phyloP scores from a whole-genome alignment of 257 asterid species.

The Craterostigma plantagineum region DNA sequence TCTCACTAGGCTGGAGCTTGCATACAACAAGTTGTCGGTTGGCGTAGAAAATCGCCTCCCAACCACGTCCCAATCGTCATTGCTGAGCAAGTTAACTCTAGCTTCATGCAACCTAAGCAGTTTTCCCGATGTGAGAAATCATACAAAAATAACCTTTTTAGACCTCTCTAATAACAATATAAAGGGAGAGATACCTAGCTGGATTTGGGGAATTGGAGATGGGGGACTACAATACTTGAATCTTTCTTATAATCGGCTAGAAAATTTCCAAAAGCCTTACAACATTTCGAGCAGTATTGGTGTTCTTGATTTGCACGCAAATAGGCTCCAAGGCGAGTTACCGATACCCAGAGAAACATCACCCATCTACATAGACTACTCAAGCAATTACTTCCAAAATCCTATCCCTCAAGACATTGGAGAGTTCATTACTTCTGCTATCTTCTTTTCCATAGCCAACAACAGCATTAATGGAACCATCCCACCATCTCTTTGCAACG shows the following conservation, averaged over 20 bases:
- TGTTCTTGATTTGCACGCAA: slow-evolving; percentile 19
- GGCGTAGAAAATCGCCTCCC: slow-evolving; percentile 8
- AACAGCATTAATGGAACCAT: slow-evolving; percentile 17
- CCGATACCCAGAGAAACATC: slow-evolving; percentile 15
- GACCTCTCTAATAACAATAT: slow-evolving; percentile 38
- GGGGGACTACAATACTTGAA: slow-evolving; percentile 13
- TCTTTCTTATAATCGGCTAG: slow-evolving; percentile 26
- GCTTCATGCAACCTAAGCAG: slow-evolving; percentile 31
- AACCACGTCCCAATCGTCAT: slow-evolving; percentile 8
- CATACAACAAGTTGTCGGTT: slow-evolving; percentile 28
- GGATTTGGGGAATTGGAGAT: slow-evolving; percentile 33
- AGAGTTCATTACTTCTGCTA: neutral
- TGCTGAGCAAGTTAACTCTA: slow-evolving; percentile 15
- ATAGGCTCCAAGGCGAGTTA: slow-evolving; percentile 18
- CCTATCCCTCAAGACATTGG: slow-evolving; percentile 16
- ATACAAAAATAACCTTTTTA: slow-evolving; percentile 7
- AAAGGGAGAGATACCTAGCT: slow-evolving; percentile 28
- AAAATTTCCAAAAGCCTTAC: slow-evolving; percentile 17
- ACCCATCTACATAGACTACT: slow-evolving; percentile 28
- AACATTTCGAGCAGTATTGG: slow-evolving; percentile 1
- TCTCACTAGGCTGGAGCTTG: slow-evolving; percentile 33
- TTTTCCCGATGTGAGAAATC: slow-evolving; percentile 22
- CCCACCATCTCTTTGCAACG: slow-evolving; percentile 23
- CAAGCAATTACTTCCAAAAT: slow-evolving; percentile 15
- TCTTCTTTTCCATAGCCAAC: slow-evolving; percentile 24